Conservation (phyloP, 2,329 filamentous ascomycete genomes). For the Pestalotiopsis sp. region DNA sequence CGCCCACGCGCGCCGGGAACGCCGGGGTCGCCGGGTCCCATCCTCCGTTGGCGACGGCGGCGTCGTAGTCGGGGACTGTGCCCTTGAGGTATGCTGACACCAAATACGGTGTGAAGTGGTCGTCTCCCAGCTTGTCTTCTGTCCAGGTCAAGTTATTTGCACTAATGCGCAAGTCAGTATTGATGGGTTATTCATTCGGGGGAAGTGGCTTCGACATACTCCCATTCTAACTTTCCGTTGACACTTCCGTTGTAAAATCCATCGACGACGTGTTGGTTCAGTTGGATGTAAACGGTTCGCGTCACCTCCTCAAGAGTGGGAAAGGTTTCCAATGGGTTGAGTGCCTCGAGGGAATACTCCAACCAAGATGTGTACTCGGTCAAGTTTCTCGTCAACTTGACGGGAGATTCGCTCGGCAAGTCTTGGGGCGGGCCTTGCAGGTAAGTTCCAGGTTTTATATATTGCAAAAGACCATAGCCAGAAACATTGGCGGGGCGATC, state of each 20-base stretch:
- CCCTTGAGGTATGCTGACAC: constrained; percentile 55
- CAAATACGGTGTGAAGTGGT: constrained; percentile 46
- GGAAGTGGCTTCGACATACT: constrained; percentile 25
- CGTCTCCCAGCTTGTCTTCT: constrained; percentile 30
- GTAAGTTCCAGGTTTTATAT: constrained; percentile 24
- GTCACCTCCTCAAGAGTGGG: constrained; percentile 51
- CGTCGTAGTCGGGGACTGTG: constrained; percentile 54
- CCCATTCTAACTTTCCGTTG: constrained; percentile 37
- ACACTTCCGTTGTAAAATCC: constrained; percentile 31
- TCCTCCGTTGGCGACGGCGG: constrained; percentile 50
- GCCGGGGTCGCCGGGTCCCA: constrained; percentile 54
- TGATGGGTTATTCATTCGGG: no score
- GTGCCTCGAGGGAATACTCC: constrained; percentile 48
- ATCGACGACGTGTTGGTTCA: constrained; percentile 40
- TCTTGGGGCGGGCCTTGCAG: constrained; percentile 15
- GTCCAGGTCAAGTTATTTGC: constrained; percentile 50
- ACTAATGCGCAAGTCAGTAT: constrained; percentile 17
- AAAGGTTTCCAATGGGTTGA: constrained; percentile 32
- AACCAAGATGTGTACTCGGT: constrained; percentile 39
- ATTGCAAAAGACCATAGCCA: constrained; percentile 54
- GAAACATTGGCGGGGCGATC: constrained; percentile 47
- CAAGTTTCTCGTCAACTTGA: constrained; percentile 37
- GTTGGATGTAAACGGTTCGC: constrained; percentile 48
- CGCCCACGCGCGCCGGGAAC: constrained; percentile 57
- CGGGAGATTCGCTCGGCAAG: constrained; percentile 31